A percentile compares a stretch with the other conserved stretches of the same genome.
These are phyloP conservation scores for Leccinum longicurvipes DNA, from an alignment of 768 basidiomycete genomes.

Conservation along the genomic window DNA sequence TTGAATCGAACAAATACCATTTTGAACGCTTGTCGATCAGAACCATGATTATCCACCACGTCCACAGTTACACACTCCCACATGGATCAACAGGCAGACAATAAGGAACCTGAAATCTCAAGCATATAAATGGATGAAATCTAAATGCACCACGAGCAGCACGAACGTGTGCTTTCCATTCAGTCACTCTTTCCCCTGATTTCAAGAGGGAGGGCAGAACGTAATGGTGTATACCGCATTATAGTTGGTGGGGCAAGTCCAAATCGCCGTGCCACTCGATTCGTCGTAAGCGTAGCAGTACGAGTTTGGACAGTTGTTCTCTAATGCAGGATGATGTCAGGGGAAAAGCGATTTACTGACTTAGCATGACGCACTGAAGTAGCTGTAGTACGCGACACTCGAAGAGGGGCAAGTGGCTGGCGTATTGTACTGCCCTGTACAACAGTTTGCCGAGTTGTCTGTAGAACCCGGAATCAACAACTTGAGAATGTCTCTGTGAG, in stretches of 20 bases:
- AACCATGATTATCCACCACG: no score
- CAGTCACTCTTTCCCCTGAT: background rate
- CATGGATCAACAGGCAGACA: no score
- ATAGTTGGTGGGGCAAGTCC: slow-evolving; percentile 37
- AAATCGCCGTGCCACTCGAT: slow-evolving; percentile 41
- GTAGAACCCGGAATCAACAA: background rate
- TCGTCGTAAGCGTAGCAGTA: slow-evolving; percentile 56
- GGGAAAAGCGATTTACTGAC: background rate
- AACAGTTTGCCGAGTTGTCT: slow-evolving; percentile 64
- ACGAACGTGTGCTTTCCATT: no score
- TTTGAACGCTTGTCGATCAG: no score
- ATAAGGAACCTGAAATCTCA: no score
- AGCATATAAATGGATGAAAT: no score
- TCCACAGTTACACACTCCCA: no score
- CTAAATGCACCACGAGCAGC: no score
- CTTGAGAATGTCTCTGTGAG: background rate
- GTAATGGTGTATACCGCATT: slow-evolving; percentile 44
- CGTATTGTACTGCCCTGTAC: slow-evolving; percentile 52
- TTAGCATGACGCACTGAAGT: slow-evolving; percentile 52
- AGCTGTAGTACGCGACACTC: slow-evolving; percentile 38
- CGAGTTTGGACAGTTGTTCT: slow-evolving; percentile 41
- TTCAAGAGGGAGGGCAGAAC: slow-evolving; percentile 38
- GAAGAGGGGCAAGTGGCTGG: slow-evolving; percentile 54
- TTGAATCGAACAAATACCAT: no score
- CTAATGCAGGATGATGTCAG: slow-evolving; percentile 21